These are phyloP conservation scores for Cryptococcus maquisensis DNA, from an alignment of 1,284 basidiomycete genomes.

Conservation along the genomic window DNA sequence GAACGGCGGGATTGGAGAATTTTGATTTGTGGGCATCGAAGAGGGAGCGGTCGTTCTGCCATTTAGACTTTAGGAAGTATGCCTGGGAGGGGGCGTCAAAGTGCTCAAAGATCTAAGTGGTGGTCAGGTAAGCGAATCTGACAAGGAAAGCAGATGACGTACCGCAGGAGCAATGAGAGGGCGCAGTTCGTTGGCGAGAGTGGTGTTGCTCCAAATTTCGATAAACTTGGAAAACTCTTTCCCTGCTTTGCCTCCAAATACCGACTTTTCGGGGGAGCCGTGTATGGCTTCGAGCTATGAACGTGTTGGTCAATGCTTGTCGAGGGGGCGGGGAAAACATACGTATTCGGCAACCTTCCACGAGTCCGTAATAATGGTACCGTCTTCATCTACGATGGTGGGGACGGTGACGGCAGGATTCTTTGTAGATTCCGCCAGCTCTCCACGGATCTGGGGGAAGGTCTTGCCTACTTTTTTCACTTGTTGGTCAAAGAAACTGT, in stretches of 20 bases:
- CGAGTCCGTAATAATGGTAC: slow-evolving; percentile 31
- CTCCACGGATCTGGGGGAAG: slow-evolving; percentile 25
- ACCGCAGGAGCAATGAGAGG: slow-evolving; percentile 18
- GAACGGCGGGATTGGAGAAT: slow-evolving; percentile 1
- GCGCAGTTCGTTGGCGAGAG: slow-evolving; percentile 19
- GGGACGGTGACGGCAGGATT: slow-evolving; percentile 37
- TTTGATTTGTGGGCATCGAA: slow-evolving; percentile 3
- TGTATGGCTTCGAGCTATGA: slow-evolving; percentile 27
- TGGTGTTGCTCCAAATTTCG: slow-evolving; percentile 24
- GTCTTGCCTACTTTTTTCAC: slow-evolving; percentile 14
- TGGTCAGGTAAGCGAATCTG: no score
- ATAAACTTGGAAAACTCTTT: slow-evolving; percentile 27
- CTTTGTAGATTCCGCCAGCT: slow-evolving; percentile 23
- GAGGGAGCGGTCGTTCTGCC: slow-evolving; percentile 12
- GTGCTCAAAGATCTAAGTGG: slow-evolving; percentile 3
- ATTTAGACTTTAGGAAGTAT: slow-evolving; percentile 25
- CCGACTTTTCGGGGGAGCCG: slow-evolving; percentile 19
- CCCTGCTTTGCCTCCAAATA: slow-evolving; percentile 22
- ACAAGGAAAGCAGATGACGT: slow-evolving; percentile 9
- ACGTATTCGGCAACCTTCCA: slow-evolving; percentile 35
- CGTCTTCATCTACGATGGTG: slow-evolving; percentile 20
- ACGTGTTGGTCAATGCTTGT: neutral
- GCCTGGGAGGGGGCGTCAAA: slow-evolving; percentile 13
- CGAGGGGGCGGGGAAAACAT: no score
- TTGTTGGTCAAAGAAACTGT: slow-evolving; percentile 23